Evolutionary conservation across 768 basidiomycete species (phyloP).

Genomic region (Boletus tomentosulus): DNA sequence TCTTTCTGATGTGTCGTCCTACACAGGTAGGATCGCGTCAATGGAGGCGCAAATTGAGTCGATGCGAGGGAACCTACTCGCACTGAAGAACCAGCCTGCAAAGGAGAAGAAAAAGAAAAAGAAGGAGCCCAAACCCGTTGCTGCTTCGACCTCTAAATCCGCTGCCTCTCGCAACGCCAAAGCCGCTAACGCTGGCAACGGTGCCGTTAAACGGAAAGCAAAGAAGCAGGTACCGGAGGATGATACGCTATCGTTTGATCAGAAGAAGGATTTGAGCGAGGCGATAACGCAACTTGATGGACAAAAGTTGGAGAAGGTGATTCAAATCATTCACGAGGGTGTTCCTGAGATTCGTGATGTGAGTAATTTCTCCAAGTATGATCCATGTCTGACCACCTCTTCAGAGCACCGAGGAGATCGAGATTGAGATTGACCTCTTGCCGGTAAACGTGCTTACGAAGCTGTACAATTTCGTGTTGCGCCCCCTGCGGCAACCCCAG

Average conservation of each 20-base stretch:
- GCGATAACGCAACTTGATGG: constrained; percentile 86
- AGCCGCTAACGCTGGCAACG: constrained; percentile 33
- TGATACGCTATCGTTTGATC: constrained; percentile 86
- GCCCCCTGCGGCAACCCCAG: constrained; percentile 65
- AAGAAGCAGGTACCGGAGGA: constrained; percentile 73
- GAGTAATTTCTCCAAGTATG: constrained; percentile 33
- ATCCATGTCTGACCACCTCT: constrained; percentile 12
- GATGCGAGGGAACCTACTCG: constrained; percentile 66
- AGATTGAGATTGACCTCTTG: constrained; percentile 92
- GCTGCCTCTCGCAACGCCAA: constrained; percentile 46
- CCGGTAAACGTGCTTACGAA: constrained; percentile 85
- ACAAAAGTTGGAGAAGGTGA: constrained; percentile 79
- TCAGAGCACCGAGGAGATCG: constrained; percentile 96
- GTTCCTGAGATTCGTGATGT: constrained; percentile 93
- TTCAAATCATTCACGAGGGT: constrained; percentile 91
- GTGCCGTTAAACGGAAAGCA: constrained; percentile 50
- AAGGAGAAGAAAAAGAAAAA: constrained; percentile 73
- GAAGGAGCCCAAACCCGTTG: constrained; percentile 53
- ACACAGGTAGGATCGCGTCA: constrained; percentile 61
- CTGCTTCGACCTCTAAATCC: constrained; percentile 64
- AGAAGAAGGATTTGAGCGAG: constrained; percentile 98
- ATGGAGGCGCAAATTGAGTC: constrained; percentile 83
- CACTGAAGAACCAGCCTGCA: constrained; percentile 51
- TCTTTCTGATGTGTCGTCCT: constrained; percentile 10
- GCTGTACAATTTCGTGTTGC: constrained; percentile 93